Base-by-base conservation (phyloP, 139 green algal species). In the Tetradesmus obliquus region DNA sequence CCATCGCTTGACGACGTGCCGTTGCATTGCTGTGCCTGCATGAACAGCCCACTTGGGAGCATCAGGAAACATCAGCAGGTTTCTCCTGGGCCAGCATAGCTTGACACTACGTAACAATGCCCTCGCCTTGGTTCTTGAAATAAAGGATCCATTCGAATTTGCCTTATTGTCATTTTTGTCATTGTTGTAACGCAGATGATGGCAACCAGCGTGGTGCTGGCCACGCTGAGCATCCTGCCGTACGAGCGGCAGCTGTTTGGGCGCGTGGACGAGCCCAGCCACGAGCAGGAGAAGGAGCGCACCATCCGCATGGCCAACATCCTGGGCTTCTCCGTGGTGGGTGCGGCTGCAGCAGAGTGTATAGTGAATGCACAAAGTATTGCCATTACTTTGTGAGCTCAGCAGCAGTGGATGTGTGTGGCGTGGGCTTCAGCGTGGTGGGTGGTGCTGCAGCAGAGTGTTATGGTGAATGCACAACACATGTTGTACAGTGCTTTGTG, bases 251-350 rank as follows among this genome's bases (percentile, higher is more conserved):
- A 53, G 62, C 66, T 82, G 69, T 84, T 87, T 8, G 79, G 69
- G n/a, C 87, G 58, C 45, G 86, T 57, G 24, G 93, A 95, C 51
- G 96, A 97, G 62, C 91, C 89, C 19, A 93, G 94, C 19, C 89
- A 93, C 22, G 95, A 97, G 92, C 93, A 97, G 91, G 97, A 98
- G 86, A 95, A 96, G 91, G 98, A 99, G 86, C 96, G 97, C 82
- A 96, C 95, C 58, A 55, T 96, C 72, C 97, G 98, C 89, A 99
- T 99, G 96, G 98, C 98, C 53, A 97, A 94, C 91, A 98, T 99
- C 83, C 96, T 99, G 32, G 97, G 97, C 72, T 99, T 99, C 91
- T 94, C 93, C 3, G 95, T 96, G 91, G 95, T 96, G 89, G 86
- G 92, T 89, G 32, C 32, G 32, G 32, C 32, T 45, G 32, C 32